Conservation (phyloP, 768 basidiomycete species). For the Tulasnella sp. region DNA sequence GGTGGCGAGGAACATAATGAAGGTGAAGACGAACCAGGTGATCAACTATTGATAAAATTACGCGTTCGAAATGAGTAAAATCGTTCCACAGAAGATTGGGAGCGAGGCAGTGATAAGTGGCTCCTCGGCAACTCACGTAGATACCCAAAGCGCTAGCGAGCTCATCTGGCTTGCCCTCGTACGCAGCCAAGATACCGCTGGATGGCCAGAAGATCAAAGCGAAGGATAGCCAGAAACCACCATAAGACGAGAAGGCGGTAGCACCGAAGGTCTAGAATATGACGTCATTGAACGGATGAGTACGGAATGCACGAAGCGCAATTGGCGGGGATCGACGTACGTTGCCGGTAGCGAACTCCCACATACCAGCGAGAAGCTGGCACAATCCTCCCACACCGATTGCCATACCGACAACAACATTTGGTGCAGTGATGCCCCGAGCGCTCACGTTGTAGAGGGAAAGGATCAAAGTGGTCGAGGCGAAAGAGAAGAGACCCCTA, state of each 20-base stretch:
- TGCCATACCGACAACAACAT: slow-evolving; percentile 82
- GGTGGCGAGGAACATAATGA: slow-evolving; percentile 41
- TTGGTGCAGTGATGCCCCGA: slow-evolving; percentile 40
- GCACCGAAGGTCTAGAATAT: slow-evolving; percentile 27
- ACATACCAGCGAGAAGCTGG: slow-evolving; percentile 86
- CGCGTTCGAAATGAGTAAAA: background rate
- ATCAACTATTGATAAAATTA: slow-evolving; percentile 47
- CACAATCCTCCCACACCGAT: slow-evolving; percentile 77
- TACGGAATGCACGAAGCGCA: background rate
- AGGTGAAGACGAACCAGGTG: slow-evolving; percentile 68
- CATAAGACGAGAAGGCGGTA: slow-evolving; percentile 70
- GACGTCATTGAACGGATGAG: background rate
- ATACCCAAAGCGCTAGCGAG: slow-evolving; percentile 63
- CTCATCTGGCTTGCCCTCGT: slow-evolving; percentile 39
- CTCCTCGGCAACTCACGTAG: slow-evolving; percentile 34
- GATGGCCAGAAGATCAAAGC: slow-evolving; percentile 63
- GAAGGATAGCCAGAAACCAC: slow-evolving; percentile 86
- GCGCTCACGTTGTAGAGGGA: slow-evolving; percentile 60
- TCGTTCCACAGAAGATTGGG: background rate
- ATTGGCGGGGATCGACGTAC: slow-evolving; percentile 4
- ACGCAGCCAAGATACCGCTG: slow-evolving; percentile 58
- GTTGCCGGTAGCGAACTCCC: slow-evolving; percentile 51
- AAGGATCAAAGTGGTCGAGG: slow-evolving; percentile 75
- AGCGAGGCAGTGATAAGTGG: background rate
- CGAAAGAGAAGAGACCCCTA: slow-evolving; percentile 78